These are phyloP conservation scores for Monosporozyma unispora DNA, from an alignment of 805 yeast species.

Conservation along the genomic window DNA sequence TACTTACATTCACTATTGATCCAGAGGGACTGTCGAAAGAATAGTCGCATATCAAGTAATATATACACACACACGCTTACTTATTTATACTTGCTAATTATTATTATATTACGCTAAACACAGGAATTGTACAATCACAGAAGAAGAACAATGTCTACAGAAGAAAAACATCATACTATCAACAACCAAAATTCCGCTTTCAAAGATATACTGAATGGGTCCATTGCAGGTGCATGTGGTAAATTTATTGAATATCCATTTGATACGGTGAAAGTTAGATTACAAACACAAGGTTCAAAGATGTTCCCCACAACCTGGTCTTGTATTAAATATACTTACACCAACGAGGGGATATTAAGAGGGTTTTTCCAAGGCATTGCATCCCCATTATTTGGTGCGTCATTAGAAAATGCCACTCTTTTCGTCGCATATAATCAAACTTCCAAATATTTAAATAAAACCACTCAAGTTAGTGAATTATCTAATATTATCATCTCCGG, in stretches of 20 bases:
- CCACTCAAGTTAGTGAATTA: slow-evolving; percentile 9
- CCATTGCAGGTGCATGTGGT: slow-evolving; percentile 68
- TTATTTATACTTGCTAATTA: too few relatives aligned
- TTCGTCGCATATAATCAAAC: slow-evolving; percentile 56
- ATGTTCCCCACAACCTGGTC: slow-evolving; percentile 51
- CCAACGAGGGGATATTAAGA: slow-evolving; percentile 53
- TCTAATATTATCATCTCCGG: slow-evolving; percentile 56
- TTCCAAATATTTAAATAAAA: slow-evolving; percentile 30
- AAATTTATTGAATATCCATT: slow-evolving; percentile 85
- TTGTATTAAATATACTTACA: slow-evolving; percentile 54
- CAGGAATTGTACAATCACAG: too few relatives aligned
- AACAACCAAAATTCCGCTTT: slow-evolving; percentile 17
- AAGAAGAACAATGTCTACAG: neutral
- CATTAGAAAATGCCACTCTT: slow-evolving; percentile 76
- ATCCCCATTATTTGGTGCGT: slow-evolving; percentile 83
- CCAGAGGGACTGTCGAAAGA: too few relatives aligned
- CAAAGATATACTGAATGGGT: slow-evolving; percentile 32
- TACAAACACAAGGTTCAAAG: slow-evolving; percentile 65
- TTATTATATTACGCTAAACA: too few relatives aligned
- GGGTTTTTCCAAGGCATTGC: slow-evolving; percentile 76
- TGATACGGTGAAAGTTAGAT: slow-evolving; percentile 83
- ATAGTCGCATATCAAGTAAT: too few relatives aligned
- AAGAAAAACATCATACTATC: slow-evolving; percentile 1
- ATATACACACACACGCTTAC: too few relatives aligned
- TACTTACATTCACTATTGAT: too few relatives aligned